phyloP scores from a whole-genome alignment of 2,329 filamentous ascomycete species.

The Sporothrix pallida region DNA sequence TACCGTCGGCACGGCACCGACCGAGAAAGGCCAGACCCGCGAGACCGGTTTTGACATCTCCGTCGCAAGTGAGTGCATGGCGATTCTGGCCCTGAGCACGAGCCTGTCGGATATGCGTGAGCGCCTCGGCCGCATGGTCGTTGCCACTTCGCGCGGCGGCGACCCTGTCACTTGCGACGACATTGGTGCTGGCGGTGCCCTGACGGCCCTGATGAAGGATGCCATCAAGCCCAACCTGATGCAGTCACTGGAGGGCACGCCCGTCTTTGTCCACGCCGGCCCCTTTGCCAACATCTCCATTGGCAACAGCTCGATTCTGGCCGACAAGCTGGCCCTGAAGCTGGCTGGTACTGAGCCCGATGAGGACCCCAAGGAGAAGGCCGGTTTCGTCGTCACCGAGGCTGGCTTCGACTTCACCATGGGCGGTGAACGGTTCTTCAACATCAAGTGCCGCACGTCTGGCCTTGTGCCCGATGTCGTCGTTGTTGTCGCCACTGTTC shows the following conservation, averaged over 20 bases:
- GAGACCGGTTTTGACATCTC: conserved; percentile 97
- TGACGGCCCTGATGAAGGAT: conserved; percentile 95
- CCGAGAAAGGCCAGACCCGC: conserved; percentile 86
- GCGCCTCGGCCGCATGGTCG: conserved; percentile 92
- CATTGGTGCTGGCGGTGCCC: conserved; percentile 86
- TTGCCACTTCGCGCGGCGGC: conserved; percentile 82
- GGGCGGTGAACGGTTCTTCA: conserved; percentile 99
- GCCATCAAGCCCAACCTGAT: conserved; percentile 99
- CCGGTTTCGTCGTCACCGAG: conserved; percentile 94
- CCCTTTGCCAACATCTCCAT: conserved; percentile 99
- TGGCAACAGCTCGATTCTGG: conserved; percentile 91
- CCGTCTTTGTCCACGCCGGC: conserved; percentile 95
- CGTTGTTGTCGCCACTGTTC: conserved; percentile 92
- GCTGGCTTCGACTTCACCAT: conserved; percentile 99
- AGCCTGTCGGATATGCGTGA: conserved; percentile 87
- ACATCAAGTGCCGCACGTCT: conserved; percentile 98
- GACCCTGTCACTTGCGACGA: conserved; percentile 97
- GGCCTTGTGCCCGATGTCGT: conserved; percentile 92
- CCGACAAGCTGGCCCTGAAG: conserved; percentile 94
- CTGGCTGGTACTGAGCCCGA: conserved; percentile 92
- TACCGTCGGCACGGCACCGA: conserved; percentile 84
- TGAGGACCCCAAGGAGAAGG: conserved; percentile 80
- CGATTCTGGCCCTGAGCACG: conserved; percentile 92
- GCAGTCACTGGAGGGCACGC: conserved; percentile 96
- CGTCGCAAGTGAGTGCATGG: conserved; percentile 97